These are phyloP conservation scores for Pulveroboletus sp. DNA, from an alignment of 768 basidiomycete genomes.

Conservation along the genomic window DNA sequence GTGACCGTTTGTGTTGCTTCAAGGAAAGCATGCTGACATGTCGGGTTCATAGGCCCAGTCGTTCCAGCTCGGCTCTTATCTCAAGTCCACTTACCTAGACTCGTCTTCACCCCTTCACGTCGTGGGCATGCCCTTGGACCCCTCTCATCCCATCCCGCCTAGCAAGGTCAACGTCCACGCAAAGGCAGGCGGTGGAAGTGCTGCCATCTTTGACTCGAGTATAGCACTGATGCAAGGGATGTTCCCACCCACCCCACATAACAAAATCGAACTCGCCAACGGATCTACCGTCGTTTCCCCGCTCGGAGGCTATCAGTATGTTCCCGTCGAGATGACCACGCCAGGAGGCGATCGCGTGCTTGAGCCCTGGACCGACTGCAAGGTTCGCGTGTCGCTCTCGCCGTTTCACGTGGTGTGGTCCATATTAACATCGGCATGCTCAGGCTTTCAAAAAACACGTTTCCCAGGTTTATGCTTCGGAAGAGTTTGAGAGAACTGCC, in stretches of 20 bases:
- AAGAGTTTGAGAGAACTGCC: slow-evolving; percentile 56
- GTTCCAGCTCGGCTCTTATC: slow-evolving; percentile 53
- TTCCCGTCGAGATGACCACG: slow-evolving; percentile 59
- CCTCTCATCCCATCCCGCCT: slow-evolving; percentile 52
- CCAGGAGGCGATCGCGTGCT: slow-evolving; percentile 63
- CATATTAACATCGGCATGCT: slow-evolving; percentile 1
- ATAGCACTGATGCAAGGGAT: slow-evolving; percentile 80
- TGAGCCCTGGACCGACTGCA: slow-evolving; percentile 71
- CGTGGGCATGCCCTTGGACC: slow-evolving; percentile 60
- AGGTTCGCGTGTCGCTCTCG: slow-evolving; percentile 32
- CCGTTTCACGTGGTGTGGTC: slow-evolving; percentile 36
- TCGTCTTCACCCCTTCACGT: slow-evolving; percentile 64
- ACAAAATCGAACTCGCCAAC: slow-evolving; percentile 73
- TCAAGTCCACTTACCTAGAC: slow-evolving; percentile 65
- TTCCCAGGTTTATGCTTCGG: slow-evolving; percentile 55
- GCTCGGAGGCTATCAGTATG: slow-evolving; percentile 83
- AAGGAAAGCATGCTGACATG: slow-evolving; percentile 4
- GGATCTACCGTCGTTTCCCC: slow-evolving; percentile 67
- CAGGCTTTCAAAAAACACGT: slow-evolving; percentile 67
- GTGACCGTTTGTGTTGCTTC: not conserved
- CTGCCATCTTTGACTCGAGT: slow-evolving; percentile 78
- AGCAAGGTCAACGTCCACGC: slow-evolving; percentile 68
- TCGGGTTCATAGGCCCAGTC: slow-evolving; percentile 54
- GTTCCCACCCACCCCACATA: slow-evolving; percentile 68
- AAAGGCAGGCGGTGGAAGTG: slow-evolving; percentile 77